Evolutionary conservation across 257 asterid species (phyloP), one percentile per base, ranked within the genome.

Genomic region (Solanum ossicruentum): DNA sequence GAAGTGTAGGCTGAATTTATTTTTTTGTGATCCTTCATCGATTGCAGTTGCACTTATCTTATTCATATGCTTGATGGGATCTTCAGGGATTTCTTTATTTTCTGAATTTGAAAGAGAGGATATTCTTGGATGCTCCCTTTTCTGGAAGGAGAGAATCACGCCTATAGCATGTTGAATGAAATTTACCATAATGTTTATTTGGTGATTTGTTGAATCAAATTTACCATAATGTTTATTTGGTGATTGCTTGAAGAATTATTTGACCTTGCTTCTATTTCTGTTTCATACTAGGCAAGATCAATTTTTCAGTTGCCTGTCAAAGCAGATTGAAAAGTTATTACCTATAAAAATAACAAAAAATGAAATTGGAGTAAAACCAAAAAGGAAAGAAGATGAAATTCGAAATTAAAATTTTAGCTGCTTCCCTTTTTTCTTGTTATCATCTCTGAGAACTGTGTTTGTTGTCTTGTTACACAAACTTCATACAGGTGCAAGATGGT

Each of bases 401-500:
- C 0, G 3, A 60, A 57, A 60, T 60, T 10, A 60, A 60, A 58
- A 60, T 10, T 60, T 60, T 60, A 60, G 32, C 15, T 60, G 32
- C 28, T 18, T 13, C 4, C 69, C n/a, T 45, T 73, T 61, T 75
- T 16, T 78, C 58, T 57, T 4, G n/a, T 49, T 54, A 61, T 80
- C 66, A 81, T 55, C 65, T 3, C 6, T 13, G 39, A 15, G 28
- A n/a, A 60, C 32, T 39, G 23, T 75, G 8, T 17, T 16, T 78
- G 15, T 54, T 91, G 84, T 52, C 83, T 65, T 63, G 57, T 81
- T 15, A n/a, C 66, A 58, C 12, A 47, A 54, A 45, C 84, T 88
- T 78, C 86, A 84, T 85, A 89, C 92, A 97, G 99, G 98, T 97
- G 86, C 97, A 92, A 84, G 89, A 87, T 3, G 93, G 93, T 55